Conservation (phyloP, 805 yeast genomes). For the Metschnikowia kunwiensis region DNA sequence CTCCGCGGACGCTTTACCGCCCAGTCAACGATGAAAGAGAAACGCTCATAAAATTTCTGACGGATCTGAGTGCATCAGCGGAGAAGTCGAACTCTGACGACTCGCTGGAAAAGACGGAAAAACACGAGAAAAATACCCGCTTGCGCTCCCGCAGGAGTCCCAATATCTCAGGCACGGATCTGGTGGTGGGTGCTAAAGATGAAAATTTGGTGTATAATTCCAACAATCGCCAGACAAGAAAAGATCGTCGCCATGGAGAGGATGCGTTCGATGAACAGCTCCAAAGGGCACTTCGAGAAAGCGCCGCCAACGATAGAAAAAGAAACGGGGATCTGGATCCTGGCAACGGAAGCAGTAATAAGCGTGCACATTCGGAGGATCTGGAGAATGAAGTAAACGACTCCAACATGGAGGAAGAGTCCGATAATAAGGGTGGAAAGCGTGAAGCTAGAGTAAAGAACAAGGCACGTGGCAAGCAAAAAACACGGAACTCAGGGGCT, state of each 20-base stretch:
- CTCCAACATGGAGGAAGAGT: conserved; percentile 15
- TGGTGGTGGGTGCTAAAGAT: conserved; percentile 3
- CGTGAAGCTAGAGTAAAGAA: conserved; percentile 12
- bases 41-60: conserved; percentile 17
- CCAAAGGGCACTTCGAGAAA: conserved; percentile 52
- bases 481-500: conserved; percentile 4
- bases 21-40: conserved; percentile 43
- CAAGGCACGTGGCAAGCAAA: conserved; percentile 9
- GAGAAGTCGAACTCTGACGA: conserved; percentile 6
- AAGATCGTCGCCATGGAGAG: conserved; percentile 34
- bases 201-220: conserved; percentile 17
- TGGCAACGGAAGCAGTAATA: conserved; percentile 18
- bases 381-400: conserved; percentile 12
- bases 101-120: conserved; percentile 4
- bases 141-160: conserved; percentile 10
- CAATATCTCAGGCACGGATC: conserved; percentile 1
- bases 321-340: conserved; percentile 4
- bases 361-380: conserved; percentile 17
- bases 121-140: conserved; percentile 16
- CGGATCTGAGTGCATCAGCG: background rate
- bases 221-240: conserved; percentile 22
- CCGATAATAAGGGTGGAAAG: conserved; percentile 5
- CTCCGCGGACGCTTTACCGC: conserved; percentile 34
- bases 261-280: conserved; percentile 40
- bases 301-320: conserved; percentile 46